phyloP scores from a whole-genome alignment of 441 rosid species.

The Bruguiera hainesii region DNA sequence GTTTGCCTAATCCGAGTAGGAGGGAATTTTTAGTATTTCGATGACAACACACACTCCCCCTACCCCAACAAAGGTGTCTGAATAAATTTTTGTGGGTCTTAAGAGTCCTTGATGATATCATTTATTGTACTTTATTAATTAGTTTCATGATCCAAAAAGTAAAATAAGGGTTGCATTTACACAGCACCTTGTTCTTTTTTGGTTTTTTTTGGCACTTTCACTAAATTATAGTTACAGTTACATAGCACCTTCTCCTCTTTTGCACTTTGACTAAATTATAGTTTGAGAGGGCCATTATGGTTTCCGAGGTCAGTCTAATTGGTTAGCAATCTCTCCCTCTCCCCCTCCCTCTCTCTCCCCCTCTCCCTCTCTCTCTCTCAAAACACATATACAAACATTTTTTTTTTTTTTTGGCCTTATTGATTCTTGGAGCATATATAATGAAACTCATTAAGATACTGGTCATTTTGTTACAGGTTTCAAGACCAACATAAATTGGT shows the following conservation, averaged over 20 bases:
- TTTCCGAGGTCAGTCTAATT: conserved; percentile 15
- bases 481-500: conserved; percentile 61
- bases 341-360: neutral
- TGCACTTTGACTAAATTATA: conserved; percentile 16
- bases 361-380: neutral
- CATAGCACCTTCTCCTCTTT: no score
- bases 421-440: neutral
- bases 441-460: conserved; percentile 15
- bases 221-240: conserved; percentile 16
- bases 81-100: neutral
- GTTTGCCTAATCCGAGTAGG: conserved; percentile 19
- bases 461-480: conserved; percentile 52
- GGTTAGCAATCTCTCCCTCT: conserved; percentile 11
- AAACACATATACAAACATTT: no score
- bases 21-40: conserved; percentile 25
- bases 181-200: no score
- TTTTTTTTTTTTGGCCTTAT: conserved; percentile 3
- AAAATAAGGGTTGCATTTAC: conserved; percentile 22
- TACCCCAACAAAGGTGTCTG: neutral
- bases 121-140: conserved; percentile 19
- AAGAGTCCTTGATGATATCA: conserved; percentile 17
- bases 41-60: no score
- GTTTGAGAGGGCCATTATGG: conserved; percentile 16
- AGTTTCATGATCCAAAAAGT: conserved; percentile 21
- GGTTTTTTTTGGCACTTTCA: no score